Conservation (phyloP, 148 eudicot species). For the Fagopyrum homotropicum region DNA sequence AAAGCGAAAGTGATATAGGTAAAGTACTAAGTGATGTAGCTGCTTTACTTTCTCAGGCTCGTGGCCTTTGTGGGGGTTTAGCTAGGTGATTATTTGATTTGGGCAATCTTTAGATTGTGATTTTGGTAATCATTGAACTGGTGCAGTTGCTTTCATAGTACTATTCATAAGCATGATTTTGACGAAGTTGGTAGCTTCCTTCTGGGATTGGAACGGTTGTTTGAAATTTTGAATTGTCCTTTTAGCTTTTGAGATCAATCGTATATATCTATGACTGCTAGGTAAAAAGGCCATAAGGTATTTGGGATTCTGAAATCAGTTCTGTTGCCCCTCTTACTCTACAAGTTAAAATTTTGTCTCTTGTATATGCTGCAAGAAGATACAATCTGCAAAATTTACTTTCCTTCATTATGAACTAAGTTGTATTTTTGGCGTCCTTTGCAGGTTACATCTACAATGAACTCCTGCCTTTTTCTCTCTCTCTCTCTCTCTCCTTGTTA, state of each 20-base stretch:
- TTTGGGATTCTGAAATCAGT: neutral
- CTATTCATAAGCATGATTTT: conserved; percentile 9
- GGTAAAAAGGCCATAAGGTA: neutral
- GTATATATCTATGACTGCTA: neutral
- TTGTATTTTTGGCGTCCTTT: neutral
- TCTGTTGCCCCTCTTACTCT: neutral
- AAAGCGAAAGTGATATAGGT: neutral
- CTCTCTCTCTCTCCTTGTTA: neutral
- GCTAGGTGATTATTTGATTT: neutral
- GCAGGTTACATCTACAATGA: conserved; percentile 1
- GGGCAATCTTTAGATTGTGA: conserved; percentile 8
- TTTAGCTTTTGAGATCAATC: neutral
- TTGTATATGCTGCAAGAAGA: neutral
- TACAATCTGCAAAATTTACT: neutral
- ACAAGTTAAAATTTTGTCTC: neutral
- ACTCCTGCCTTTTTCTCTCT: neutral
- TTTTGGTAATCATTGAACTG: conserved; percentile 9
- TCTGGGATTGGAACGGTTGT: neutral
- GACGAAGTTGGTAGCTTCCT: conserved; percentile 3
- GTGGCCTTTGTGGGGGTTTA: neutral
- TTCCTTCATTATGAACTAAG: neutral
- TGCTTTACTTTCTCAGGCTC: neutral
- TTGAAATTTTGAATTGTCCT: neutral
- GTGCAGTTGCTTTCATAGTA: conserved; percentile 4
- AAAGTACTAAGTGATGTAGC: neutral